A percentile compares a stretch with the other conserved stretches of the same genome.
Conservation (phyloP, 257 asterid genomes). For the Buddleja alternifolia region DNA sequence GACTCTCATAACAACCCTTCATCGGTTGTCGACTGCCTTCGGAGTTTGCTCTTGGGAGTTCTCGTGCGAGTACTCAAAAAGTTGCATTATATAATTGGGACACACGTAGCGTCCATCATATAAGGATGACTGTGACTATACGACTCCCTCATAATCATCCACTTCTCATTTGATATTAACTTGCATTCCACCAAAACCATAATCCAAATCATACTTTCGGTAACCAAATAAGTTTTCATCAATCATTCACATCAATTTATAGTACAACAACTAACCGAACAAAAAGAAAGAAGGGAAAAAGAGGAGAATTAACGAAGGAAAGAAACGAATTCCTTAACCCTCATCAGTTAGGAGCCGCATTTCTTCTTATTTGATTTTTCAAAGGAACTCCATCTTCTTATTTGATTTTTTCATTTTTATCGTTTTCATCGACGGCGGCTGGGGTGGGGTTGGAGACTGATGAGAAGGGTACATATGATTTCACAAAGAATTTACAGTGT, state of each 20-base stretch:
- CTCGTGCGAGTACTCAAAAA: no score
- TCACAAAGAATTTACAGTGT: conserved; percentile 4
- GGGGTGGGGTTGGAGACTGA: no score
- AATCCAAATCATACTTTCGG: conserved; percentile 1
- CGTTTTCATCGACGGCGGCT: no score
- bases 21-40: conserved; percentile 24
- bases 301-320: no score
- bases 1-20: conserved; percentile 31
- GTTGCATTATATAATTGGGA: no score
- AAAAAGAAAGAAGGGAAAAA: not conserved
- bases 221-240: conserved; percentile 1
- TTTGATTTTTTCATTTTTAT: no score
- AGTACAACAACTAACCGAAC: not conserved
- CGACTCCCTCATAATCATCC: no score
- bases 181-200: conserved; percentile 22
- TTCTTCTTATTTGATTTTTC: not conserved
- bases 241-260: not conserved
- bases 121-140: no score
- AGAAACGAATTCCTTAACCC: not conserved
- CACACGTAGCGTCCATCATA: no score
- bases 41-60: no score
- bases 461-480: not conserved
- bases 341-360: not conserved
- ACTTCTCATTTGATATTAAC: conserved; percentile 25
- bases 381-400: no score